phyloP scores from a whole-genome alignment of 768 basidiomycete species.

The Amanita rubescens region DNA sequence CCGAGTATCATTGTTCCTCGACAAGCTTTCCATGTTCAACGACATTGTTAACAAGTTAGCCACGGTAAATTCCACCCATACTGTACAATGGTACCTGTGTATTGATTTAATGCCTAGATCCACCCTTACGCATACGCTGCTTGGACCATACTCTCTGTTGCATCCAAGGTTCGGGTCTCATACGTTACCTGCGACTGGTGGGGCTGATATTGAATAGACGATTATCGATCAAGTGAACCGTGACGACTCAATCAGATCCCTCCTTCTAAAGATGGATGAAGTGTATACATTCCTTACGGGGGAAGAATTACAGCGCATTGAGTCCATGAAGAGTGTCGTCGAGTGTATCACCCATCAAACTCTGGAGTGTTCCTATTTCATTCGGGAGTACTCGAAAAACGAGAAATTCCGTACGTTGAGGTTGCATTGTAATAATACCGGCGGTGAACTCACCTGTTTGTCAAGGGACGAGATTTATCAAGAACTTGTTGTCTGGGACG shows the following conservation, averaged over 20 bases:
- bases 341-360: neutral
- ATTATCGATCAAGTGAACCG: neutral
- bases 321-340: neutral
- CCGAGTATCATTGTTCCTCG: neutral
- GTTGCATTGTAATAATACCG: neutral
- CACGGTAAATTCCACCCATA: neutral
- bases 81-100: neutral
- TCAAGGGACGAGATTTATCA: neutral
- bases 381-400: neutral
- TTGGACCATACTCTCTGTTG: neutral
- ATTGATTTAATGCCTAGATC: neutral
- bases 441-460: neutral
- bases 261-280: too few species aligned
- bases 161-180: neutral
- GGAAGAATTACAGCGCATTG: neutral
- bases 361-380: neutral
- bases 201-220: neutral
- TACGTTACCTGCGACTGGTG: neutral
- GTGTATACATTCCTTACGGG: neutral
- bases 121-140: neutral
- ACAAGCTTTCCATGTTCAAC: neutral
- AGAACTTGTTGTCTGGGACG: neutral
- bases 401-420: neutral
- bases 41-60: neutral
- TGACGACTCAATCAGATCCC: neutral